A percentile compares a stretch with the other conserved stretches of the same genome.
These are phyloP conservation scores for Termitomyces sp. DNA, from an alignment of 768 basidiomycete species.

Conservation along the genomic window DNA sequence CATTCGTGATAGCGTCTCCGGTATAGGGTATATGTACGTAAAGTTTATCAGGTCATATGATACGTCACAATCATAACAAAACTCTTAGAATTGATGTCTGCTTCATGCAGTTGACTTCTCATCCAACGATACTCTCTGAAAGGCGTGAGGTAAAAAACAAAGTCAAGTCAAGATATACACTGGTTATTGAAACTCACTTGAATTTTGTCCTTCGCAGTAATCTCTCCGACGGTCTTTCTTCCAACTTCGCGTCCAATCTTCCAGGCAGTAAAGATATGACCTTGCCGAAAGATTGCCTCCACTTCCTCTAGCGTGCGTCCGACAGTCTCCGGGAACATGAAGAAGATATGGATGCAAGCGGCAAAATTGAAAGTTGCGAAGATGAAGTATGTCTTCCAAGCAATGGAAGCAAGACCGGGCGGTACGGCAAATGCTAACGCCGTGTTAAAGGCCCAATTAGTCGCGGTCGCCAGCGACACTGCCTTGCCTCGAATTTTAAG, in stretches of 20 bases:
- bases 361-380: constrained; percentile 75
- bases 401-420: constrained; percentile 59
- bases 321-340: constrained; percentile 79
- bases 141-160: not conserved
- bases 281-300: constrained; percentile 70
- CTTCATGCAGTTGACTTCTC: not conserved
- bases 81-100: not conserved
- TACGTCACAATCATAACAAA: not conserved
- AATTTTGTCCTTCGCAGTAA: constrained; percentile 26
- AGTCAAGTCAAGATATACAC: not conserved
- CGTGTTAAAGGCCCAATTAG: constrained; percentile 67
- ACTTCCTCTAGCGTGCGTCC: constrained; percentile 73
- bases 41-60: not conserved
- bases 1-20: not conserved
- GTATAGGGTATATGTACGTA: not conserved
- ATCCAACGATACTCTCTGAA: not conserved
- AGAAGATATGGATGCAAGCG: constrained; percentile 63
- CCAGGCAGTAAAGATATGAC: constrained; percentile 70
- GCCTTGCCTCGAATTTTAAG: constrained; percentile 60
- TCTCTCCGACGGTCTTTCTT: constrained; percentile 51
- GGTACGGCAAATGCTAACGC: constrained; percentile 74
- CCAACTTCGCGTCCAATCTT: constrained; percentile 56
- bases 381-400: constrained; percentile 74
- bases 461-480: constrained; percentile 45
- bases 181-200: not conserved